phyloP scores from a whole-genome alignment of 495 filamentous ascomycete species.

The Lasiosphaeris hirsuta region DNA sequence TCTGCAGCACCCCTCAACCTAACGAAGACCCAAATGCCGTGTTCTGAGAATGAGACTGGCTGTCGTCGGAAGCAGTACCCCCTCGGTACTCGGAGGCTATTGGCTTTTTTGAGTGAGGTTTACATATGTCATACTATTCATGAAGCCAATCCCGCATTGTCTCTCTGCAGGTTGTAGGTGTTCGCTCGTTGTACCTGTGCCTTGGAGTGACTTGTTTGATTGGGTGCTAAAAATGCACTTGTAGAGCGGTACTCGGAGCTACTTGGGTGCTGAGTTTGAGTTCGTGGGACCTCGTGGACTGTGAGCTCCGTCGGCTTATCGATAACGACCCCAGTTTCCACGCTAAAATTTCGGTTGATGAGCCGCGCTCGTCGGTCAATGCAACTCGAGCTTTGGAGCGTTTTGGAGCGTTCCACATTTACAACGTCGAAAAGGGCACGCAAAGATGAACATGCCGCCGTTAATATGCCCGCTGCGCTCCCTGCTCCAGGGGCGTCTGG shows the following conservation, averaged over 20 bases:
- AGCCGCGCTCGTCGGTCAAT: constrained; percentile 1
- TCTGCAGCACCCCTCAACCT: no score
- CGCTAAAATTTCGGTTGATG: constrained; percentile 28
- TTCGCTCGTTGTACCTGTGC: no score
- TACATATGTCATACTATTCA: no score
- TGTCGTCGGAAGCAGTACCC: no score
- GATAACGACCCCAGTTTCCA: constrained; percentile 26
- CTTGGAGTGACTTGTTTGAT: no score
- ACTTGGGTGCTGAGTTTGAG: neutral
- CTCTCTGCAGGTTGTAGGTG: no score
- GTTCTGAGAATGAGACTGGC: no score
- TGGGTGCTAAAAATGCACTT: no score
- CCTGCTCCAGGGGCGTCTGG: constrained; percentile 30
- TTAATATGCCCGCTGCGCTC: constrained; percentile 35
- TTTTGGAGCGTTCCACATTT: neutral
- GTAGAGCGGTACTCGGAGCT: neutral
- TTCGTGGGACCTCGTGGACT: neutral
- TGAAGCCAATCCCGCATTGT: no score
- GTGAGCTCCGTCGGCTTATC: constrained; percentile 22
- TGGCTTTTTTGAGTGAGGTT: no score
- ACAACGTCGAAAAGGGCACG: constrained; percentile 21
- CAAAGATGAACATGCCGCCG: constrained; percentile 32
- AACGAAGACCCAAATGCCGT: no score
- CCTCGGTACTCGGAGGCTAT: no score
- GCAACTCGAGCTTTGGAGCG: constrained; percentile 8